Evolutionary conservation across 768 basidiomycete species (phyloP), one percentile per base, ranked within the genome.

Genomic region (Asterophora parasitica): DNA sequence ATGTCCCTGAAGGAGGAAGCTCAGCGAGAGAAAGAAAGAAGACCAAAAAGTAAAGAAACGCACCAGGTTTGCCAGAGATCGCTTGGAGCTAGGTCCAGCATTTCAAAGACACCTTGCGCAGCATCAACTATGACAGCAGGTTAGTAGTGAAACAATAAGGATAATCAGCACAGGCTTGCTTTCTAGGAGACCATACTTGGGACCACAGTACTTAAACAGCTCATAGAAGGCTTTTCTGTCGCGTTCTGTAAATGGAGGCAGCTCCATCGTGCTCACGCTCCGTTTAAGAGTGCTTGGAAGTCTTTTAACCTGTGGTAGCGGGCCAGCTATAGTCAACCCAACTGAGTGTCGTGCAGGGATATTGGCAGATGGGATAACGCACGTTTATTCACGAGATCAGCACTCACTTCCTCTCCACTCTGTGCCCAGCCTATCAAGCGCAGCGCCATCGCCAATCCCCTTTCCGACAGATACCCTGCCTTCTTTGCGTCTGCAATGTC

Each of bases 391-490:
- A 76, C 60, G 48, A 79, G 57, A 23, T 67, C 65, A 33, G 70
- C 70, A 15, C 62, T 62, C 16, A 77, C 60, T 9, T 59, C 56
- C 55, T 70, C 70, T 28, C 71, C 81, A 30, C 71, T 69, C 63
- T 87, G 86, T 3, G 80, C 77, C 72, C 81, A 79, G 3, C 81
- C 82, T 51, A 87, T 82, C 27, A 86, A 61, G 44, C 85, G 61
- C 41, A 84, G 65, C 11, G 82, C 82, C 37, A 77, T 67, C 26
- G 77, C 78, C 50, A 84, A 73, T 34, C 77, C 77, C 40, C 77
- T 74, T 26, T 69, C 67, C 28, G 77, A 74, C 28, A 85, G 68
- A 57, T 72, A 72, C 1, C 80, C 81, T 46, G 71, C 77, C 55
- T 78, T 77, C 17, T 79, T 76, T 12, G 72, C 70, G 60, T 85